phyloP scores from a whole-genome alignment of 495 filamentous ascomycete species.

The Pseudoneurospora amorphoporcata region DNA sequence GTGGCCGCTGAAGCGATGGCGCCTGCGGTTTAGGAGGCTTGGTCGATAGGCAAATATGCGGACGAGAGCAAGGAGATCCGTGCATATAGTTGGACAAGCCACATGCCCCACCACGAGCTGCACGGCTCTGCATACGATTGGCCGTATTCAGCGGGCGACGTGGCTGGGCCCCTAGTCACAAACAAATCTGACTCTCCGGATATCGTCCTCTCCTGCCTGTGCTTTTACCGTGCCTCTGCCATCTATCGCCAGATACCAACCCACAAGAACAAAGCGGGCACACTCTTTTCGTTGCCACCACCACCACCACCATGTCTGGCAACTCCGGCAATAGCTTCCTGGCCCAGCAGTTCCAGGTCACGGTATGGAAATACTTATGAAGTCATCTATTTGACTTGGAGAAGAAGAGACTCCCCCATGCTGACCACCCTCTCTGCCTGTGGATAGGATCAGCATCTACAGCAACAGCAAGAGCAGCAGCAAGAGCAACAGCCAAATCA shows the following conservation, averaged over 20 bases:
- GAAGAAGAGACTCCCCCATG: neutral
- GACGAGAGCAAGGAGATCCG: neutral
- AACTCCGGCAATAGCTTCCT: neutral
- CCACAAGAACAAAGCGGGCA: neutral
- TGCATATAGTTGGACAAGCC: neutral
- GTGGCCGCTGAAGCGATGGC: neutral
- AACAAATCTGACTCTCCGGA: constrained; percentile 2
- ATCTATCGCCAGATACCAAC: neutral
- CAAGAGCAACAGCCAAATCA: neutral
- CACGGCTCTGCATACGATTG: neutral
- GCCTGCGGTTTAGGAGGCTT: constrained; percentile 11
- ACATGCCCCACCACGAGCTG: neutral
- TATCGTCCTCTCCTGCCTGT: constrained; percentile 1
- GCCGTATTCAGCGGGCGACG: neutral
- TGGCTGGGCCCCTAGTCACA: neutral
- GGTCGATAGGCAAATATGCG: neutral
- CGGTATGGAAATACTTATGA: neutral
- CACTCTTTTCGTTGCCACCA: no score
- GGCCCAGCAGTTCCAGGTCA: constrained; percentile 4
- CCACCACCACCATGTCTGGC: neutral
- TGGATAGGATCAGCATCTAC: neutral
- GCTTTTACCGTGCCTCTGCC: constrained; percentile 1
- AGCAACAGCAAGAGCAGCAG: neutral
- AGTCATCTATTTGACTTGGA: neutral
- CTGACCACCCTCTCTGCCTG: neutral